phyloP scores from a whole-genome alignment of 106 monocot species.

The Triglochin maritima region DNA sequence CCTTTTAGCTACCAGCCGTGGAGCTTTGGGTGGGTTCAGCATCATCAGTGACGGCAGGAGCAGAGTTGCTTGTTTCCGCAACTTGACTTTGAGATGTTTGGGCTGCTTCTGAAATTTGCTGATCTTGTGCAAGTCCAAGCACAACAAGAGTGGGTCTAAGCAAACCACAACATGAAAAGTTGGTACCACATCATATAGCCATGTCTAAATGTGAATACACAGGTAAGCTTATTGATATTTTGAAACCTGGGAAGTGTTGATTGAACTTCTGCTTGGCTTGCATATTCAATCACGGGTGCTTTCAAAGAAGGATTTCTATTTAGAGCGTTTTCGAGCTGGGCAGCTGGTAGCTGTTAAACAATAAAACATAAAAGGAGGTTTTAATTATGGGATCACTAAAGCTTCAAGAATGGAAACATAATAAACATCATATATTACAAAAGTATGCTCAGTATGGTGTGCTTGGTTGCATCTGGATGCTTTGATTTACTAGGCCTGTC shows the following conservation, averaged over 20 bases:
- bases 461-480: too few relatives aligned
- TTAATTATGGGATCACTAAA: not conserved
- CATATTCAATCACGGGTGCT: constrained; percentile 60
- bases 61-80: constrained; percentile 43
- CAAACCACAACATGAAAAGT: constrained; percentile 4
- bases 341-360: constrained; percentile 60
- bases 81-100: constrained; percentile 46
- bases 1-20: constrained; percentile 19
- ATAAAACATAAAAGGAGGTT: not conserved
- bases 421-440: not conserved
- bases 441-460: too few relatives aligned
- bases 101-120: constrained; percentile 28
- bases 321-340: constrained; percentile 91
- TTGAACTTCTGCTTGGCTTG: constrained; percentile 57
- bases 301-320: constrained; percentile 63
- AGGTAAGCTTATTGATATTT: not conserved
- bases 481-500: too few relatives aligned
- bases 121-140: constrained; percentile 65
- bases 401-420: not conserved
- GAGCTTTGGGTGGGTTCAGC: constrained; percentile 57
- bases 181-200: not conserved
- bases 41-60: constrained; percentile 24
- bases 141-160: constrained; percentile 67
- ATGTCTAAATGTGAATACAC: not conserved
- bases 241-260: constrained; percentile 66